phyloP scores from a whole-genome alignment of 352 stramenopile genomes.

The Phytophthora capsici region DNA sequence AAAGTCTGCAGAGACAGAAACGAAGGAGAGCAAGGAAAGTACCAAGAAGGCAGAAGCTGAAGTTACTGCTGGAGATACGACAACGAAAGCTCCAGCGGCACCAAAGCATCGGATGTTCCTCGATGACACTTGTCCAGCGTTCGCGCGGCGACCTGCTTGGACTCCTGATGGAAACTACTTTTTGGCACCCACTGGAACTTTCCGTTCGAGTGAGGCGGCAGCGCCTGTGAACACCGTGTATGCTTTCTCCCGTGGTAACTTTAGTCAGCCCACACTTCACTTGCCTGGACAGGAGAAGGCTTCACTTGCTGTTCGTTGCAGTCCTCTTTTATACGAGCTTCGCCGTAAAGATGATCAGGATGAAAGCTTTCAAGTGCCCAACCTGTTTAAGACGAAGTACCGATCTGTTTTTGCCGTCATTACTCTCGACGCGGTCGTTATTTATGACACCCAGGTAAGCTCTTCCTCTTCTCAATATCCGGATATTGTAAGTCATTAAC shows the following conservation, averaged over 20 bases:
- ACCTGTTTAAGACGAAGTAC: constrained; percentile 85
- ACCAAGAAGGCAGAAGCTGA: constrained; percentile 3
- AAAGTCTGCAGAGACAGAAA: constrained; percentile 2
- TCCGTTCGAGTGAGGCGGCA: constrained; percentile 52
- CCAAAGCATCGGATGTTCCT: constrained; percentile 91
- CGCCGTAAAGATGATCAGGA: constrained; percentile 31
- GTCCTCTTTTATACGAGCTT: constrained; percentile 92
- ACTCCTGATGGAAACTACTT: constrained; percentile 94
- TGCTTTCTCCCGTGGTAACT: constrained; percentile 93
- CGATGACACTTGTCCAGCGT: constrained; percentile 95
- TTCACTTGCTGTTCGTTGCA: constrained; percentile 93
- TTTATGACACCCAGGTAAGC: constrained; percentile 94
- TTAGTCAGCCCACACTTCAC: constrained; percentile 92
- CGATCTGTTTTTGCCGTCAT: constrained; percentile 94
- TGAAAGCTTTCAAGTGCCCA: constrained; percentile 20
- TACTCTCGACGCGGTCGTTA: constrained; percentile 93
- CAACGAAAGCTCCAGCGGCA: constrained; percentile 17
- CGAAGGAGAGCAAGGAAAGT: constrained; percentile 18
- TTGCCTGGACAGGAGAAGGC: constrained; percentile 93
- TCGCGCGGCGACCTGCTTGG: constrained; percentile 93
- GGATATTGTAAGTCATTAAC: no score
- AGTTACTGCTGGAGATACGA: constrained; percentile 3
- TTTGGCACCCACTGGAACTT: constrained; percentile 85
- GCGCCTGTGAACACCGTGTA: constrained; percentile 88
- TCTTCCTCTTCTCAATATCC: background rate